A percentile compares a stretch with the other conserved stretches of the same genome.
Evolutionary conservation across 2,329 filamentous ascomycete species (phyloP).

Genomic region (Fusarium buharicum): DNA sequence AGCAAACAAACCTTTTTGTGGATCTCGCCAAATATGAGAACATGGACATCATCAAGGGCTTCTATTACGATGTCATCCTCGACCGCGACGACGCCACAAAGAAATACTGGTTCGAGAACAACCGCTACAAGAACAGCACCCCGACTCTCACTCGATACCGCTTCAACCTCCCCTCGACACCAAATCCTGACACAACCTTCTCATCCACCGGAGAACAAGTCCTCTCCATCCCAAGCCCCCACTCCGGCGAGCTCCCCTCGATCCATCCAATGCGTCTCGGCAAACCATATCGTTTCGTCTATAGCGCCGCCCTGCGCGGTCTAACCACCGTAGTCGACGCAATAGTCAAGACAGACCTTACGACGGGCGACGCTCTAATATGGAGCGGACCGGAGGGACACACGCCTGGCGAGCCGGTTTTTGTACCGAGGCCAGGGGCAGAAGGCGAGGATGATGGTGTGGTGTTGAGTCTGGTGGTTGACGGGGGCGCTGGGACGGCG

Average conservation of each 20-base stretch:
- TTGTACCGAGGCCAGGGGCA: conserved; percentile 61
- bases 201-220: conserved; percentile 48
- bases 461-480: conserved; percentile 70
- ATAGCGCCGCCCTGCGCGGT: conserved; percentile 66
- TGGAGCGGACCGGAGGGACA: conserved; percentile 70
- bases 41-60: conserved; percentile 70
- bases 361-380: conserved; percentile 60
- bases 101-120: conserved; percentile 56
- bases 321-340: conserved; percentile 70
- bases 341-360: conserved; percentile 72
- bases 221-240: conserved; percentile 61
- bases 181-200: conserved; percentile 28
- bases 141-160: conserved; percentile 57
- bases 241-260: conserved; percentile 71
- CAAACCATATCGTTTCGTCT: conserved; percentile 68
- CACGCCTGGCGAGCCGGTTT: conserved; percentile 76
- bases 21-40: conserved; percentile 74
- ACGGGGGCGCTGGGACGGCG: conserved; percentile 67
- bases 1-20: conserved; percentile 64
- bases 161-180: conserved; percentile 50
- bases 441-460: conserved; percentile 71
- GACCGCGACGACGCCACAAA: conserved; percentile 60
- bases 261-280: conserved; percentile 69
- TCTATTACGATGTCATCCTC: conserved; percentile 77
- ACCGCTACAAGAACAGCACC: conserved; percentile 51